Evolutionary conservation across 192 early-diverging fungal genomes (phyloP), one percentile per base, ranked within the genome.

Genomic region (Funneliformis mosseae): DNA sequence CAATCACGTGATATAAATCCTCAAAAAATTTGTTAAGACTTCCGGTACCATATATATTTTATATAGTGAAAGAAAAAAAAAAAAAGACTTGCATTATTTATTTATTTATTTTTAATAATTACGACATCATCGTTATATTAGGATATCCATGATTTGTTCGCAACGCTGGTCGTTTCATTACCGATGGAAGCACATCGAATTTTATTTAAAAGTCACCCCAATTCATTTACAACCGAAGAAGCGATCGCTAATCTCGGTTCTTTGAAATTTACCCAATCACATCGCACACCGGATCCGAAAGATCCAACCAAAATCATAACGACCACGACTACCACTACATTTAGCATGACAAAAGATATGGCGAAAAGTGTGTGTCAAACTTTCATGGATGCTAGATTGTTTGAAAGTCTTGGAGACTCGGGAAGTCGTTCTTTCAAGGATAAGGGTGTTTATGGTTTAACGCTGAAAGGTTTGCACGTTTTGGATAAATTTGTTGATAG

Each of bases 131-230:
- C 4, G 59, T 48, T 75, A 73, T 48, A 27, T 71, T 79, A 91
- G 90, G 88, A 85, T 79, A 88, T 89, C 21, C 86, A 88, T 79
- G 90, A 91, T 80, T 76, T 91, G 50, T 91, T 88, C 74, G 82
- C 88, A 14, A 88, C 88, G 3, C 76, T 91, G 39, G 85, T 89
- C 82, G 82, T 88, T 23, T 86, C 87, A 64, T 63, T 87, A 16
- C 88, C 85, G 4, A 82, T 91, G 45, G 83, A 85, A 39, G 84
- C 83, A 18, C 88, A 86, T 73, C 82, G 88, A 60, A 83, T 85
- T 45, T 38, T 89, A 63, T 91, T 88, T 80, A 78, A 82, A 55
- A 89, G 41, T 70, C 89, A 91, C 60, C 77, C 85, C 2, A 87
- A 87, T 64, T 88, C 85, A 42, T 91, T 91, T 66, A 84, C 83